Conservation (phyloP, 495 filamentous ascomycete genomes). For the Cercophora scortea region DNA sequence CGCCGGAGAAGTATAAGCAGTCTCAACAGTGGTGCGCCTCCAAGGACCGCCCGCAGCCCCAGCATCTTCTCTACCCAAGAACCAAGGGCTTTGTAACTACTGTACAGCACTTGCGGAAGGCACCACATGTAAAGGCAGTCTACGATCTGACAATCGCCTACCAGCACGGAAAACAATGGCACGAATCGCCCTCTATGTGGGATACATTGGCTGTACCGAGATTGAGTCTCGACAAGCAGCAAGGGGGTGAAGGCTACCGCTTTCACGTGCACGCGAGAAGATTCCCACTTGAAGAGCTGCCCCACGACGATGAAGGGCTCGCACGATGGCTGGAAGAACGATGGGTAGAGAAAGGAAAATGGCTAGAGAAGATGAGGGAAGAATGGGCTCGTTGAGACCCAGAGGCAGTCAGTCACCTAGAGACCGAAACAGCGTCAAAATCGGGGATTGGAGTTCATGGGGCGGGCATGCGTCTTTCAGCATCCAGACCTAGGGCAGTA, state of each 20-base stretch:
- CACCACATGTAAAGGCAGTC: constrained; percentile 46
- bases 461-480: too few species aligned
- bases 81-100: constrained; percentile 50
- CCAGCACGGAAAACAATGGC: constrained; percentile 35
- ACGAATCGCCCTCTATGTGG: constrained; percentile 43
- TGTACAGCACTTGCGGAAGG: constrained; percentile 42
- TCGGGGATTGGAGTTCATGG: too few species aligned
- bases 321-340: constrained; percentile 45
- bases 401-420: too few species aligned
- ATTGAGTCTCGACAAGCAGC: constrained; percentile 19
- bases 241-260: constrained; percentile 21
- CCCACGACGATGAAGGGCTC: constrained; percentile 35
- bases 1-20: constrained; percentile 40
- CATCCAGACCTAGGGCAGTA: too few species aligned
- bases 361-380: constrained; percentile 33
- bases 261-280: constrained; percentile 47
- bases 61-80: constrained; percentile 47
- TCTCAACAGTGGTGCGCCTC: constrained; percentile 40
- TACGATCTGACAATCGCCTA: constrained; percentile 54
- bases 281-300: constrained; percentile 37
- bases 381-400: constrained; percentile 7
- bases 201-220: constrained; percentile 33
- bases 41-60: constrained; percentile 38
- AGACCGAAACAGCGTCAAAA: too few species aligned
- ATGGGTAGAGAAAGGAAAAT: constrained; percentile 48